Conservation (phyloP, 768 basidiomycete species). For the Boletus bicolor region DNA sequence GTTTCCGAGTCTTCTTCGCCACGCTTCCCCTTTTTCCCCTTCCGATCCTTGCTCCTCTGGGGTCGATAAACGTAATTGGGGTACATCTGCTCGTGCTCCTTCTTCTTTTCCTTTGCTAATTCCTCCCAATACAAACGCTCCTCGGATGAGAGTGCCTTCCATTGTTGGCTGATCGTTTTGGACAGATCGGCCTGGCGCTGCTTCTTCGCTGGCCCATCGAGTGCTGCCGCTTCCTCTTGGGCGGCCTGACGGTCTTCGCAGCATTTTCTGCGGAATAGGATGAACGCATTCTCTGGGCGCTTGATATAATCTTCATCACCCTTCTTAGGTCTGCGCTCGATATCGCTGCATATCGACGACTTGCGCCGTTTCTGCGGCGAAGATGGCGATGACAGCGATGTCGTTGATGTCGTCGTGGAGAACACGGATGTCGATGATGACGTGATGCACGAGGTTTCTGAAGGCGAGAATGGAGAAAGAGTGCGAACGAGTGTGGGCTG, state of each 20-base stretch:
- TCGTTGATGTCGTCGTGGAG: conserved; percentile 36
- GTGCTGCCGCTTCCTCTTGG: conserved; percentile 42
- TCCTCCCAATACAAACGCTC: conserved; percentile 75
- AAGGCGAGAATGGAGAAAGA: conserved; percentile 39
- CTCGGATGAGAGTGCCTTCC: conserved; percentile 64
- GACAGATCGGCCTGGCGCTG: conserved; percentile 76
- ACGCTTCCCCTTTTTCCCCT: conserved; percentile 42
- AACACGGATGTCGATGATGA: conserved; percentile 43
- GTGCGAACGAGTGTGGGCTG: conserved; percentile 37
- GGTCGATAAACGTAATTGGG: conserved; percentile 80
- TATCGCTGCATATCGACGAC: conserved; percentile 42
- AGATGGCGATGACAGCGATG: conserved; percentile 30
- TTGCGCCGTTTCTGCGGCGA: conserved; percentile 51
- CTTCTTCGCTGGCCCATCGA: conserved; percentile 54
- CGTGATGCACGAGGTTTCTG: conserved; percentile 21
- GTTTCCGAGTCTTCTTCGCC: conserved; percentile 48
- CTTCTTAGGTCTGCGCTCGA: conserved; percentile 52
- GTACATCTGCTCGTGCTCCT: conserved; percentile 71
- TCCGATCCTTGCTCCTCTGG: conserved; percentile 50
- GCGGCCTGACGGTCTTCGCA: conserved; percentile 67
- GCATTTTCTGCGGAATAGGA: conserved; percentile 77
- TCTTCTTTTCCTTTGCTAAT: conserved; percentile 74
- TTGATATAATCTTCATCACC: conserved; percentile 84
- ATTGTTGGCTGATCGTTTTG: conserved; percentile 79
- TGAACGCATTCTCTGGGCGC: conserved; percentile 82